These are phyloP conservation scores for Coniochaeta ligniaria DNA, from an alignment of 2,329 filamentous ascomycete species.

Conservation along the genomic window DNA sequence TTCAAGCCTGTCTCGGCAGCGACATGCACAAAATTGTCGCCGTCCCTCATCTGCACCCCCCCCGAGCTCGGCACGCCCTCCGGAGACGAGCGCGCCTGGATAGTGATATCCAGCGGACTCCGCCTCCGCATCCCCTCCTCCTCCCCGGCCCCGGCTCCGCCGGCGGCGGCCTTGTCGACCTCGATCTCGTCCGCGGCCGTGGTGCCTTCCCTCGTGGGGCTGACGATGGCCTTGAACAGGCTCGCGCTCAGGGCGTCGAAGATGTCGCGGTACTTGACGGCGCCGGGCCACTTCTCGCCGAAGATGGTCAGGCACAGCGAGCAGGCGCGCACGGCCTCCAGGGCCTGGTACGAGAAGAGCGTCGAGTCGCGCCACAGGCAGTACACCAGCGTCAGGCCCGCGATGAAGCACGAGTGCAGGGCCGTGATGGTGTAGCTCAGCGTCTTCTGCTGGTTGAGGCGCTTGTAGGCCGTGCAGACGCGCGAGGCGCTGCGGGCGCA, in stretches of 20 bases:
- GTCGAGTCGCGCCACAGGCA: conserved; percentile 17
- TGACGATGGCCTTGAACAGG: conserved; percentile 15
- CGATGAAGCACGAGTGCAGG: conserved; percentile 21
- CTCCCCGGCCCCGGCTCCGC: background rate
- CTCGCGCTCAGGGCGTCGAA: conserved; percentile 16
- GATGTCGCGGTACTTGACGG: conserved; percentile 20
- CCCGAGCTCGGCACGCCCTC: background rate
- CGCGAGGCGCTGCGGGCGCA: conserved; percentile 13
- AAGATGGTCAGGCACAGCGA: conserved; percentile 19
- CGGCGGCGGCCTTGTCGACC: background rate
- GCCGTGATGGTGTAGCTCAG: conserved; percentile 22
- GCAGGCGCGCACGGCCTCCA: conserved; percentile 19
- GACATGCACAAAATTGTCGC: background rate
- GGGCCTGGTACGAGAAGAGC: conserved; percentile 16
- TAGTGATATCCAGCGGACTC: background rate
- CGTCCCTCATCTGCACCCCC: background rate
- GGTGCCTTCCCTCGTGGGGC: background rate
- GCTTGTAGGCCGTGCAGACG: conserved; percentile 21
- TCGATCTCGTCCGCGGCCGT: too few species aligned
- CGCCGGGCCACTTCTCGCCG: conserved; percentile 19
- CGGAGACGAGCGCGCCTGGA: background rate
- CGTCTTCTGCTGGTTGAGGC: conserved; percentile 19
- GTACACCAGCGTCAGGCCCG: conserved; percentile 19
- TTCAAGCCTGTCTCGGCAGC: background rate
- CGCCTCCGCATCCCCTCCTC: background rate